A percentile compares a stretch with the other conserved stretches of the same genome.
These are phyloP conservation scores for Chytriomyces confervae DNA, from an alignment of 192 early-diverging fungal species.

Conservation along the genomic window DNA sequence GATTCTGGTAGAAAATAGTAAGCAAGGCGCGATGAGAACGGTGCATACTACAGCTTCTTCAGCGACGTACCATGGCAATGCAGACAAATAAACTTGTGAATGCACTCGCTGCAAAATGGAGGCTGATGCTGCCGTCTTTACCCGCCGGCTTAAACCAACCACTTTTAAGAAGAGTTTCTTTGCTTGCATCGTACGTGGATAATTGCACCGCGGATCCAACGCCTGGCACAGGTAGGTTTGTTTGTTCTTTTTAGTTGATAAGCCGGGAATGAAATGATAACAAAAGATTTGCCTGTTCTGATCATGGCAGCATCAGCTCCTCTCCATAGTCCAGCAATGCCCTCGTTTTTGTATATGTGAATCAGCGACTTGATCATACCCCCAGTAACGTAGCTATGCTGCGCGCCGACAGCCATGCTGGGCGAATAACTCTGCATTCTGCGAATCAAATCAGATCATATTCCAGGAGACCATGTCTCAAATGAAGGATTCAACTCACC, in stretches of 20 bases:
- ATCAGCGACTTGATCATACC: conserved; percentile 69
- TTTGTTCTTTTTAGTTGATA: not conserved
- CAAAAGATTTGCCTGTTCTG: conserved; percentile 59
- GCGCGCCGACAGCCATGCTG: conserved; percentile 74
- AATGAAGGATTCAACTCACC: conserved; percentile 6
- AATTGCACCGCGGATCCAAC: conserved; percentile 90
- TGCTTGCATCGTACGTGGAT: conserved; percentile 85
- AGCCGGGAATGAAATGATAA: not conserved
- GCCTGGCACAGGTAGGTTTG: not conserved
- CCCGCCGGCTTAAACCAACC: conserved; percentile 61
- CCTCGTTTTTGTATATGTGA: conserved; percentile 72
- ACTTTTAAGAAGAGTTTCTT: conserved; percentile 59
- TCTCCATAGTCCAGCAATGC: conserved; percentile 81
- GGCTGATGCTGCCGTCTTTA: conserved; percentile 59
- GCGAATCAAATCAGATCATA: not conserved
- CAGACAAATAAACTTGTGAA: conserved; percentile 85
- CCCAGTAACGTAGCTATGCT: conserved; percentile 73
- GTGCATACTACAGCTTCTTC: not conserved
- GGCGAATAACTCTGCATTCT: conserved; percentile 43
- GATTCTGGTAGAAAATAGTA: conserved; percentile 57
- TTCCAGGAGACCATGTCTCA: not conserved
- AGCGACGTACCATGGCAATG: conserved; percentile 67
- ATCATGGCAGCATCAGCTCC: conserved; percentile 90
- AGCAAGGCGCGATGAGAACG: not conserved
- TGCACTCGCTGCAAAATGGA: conserved; percentile 80